These are phyloP conservation scores for Nematocida displodere DNA, from an alignment of 371 early-diverging fungal genomes.

Conservation along the genomic window DNA sequence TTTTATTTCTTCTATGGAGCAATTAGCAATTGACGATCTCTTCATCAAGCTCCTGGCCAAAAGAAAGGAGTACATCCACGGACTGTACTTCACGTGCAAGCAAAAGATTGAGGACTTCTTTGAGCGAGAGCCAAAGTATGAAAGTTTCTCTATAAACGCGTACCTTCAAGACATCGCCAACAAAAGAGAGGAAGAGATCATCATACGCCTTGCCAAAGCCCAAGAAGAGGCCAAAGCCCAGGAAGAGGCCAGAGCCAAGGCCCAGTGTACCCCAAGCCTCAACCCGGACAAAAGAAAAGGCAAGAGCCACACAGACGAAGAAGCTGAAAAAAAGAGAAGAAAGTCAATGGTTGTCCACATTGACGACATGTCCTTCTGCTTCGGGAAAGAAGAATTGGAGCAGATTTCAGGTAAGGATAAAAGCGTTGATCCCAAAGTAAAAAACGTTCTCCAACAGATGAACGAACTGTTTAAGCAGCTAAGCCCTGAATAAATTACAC, in stretches of 20 bases:
- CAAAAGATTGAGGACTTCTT: conserved; percentile 26
- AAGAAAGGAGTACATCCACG: conserved; percentile 17
- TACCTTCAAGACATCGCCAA: conserved; percentile 28
- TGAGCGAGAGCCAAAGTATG: background rate
- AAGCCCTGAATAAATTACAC: background rate
- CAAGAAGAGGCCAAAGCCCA: background rate
- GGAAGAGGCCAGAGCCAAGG: background rate
- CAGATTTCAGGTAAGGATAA: conserved; percentile 45
- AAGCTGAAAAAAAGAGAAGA: conserved; percentile 28
- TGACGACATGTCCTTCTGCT: conserved; percentile 51
- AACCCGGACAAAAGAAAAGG: background rate
- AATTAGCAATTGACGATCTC: conserved; percentile 43
- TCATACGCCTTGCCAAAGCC: background rate
- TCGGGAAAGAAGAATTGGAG: conserved; percentile 48
- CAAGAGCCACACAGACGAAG: background rate
- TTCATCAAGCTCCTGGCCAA: conserved; percentile 37
- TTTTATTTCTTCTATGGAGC: conserved; percentile 33
- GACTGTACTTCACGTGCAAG: conserved; percentile 6
- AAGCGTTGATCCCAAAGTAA: conserved; percentile 33
- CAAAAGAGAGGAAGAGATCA: background rate
- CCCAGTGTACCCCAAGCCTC: background rate
- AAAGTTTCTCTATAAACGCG: background rate
- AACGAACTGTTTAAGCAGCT: conserved; percentile 43
- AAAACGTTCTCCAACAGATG: conserved; percentile 38
- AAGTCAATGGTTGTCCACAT: conserved; percentile 47